A percentile compares a stretch with the other conserved stretches of the same genome.
phyloP scores from a whole-genome alignment of 331 rosid genomes.

The Malus hybrid region DNA sequence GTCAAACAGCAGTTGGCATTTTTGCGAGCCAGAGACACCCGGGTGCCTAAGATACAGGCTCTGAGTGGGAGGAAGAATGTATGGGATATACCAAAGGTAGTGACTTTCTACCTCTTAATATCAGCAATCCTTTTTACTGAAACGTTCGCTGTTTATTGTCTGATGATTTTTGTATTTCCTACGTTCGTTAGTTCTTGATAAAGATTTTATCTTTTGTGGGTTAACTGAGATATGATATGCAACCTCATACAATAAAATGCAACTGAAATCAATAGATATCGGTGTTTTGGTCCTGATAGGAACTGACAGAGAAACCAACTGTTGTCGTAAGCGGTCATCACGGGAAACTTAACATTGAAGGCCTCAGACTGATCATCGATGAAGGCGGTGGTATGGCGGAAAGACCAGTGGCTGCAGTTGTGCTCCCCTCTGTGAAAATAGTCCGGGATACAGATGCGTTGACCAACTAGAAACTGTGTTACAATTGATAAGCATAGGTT shows the following conservation, averaged over 20 bases:
- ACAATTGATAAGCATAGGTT: no score
- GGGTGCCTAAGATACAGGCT: constrained; percentile 52
- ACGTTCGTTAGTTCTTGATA: neutral
- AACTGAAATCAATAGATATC: neutral
- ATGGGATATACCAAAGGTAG: constrained; percentile 79
- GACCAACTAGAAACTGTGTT: constrained; percentile 11
- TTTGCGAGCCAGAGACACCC: constrained; percentile 64
- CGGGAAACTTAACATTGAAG: constrained; percentile 67
- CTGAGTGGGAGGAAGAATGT: constrained; percentile 70
- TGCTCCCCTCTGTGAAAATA: constrained; percentile 71
- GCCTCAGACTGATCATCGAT: constrained; percentile 68
- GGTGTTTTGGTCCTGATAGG: constrained; percentile 36
- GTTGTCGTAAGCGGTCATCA: constrained; percentile 92
- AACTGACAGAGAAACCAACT: constrained; percentile 42
- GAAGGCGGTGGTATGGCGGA: constrained; percentile 66
- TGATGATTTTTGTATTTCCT: neutral
- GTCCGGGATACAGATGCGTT: constrained; percentile 55
- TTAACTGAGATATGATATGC: neutral
- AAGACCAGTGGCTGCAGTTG: constrained; percentile 72
- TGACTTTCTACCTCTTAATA: constrained; percentile 13
- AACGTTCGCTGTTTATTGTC: neutral
- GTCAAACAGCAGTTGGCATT: constrained; percentile 58
- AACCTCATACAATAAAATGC: neutral
- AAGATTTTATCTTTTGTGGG: neutral
- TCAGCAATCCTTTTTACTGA: neutral